Base-by-base conservation (phyloP, 495 filamentous ascomycete species). In the Penicillium samsonianum region DNA sequence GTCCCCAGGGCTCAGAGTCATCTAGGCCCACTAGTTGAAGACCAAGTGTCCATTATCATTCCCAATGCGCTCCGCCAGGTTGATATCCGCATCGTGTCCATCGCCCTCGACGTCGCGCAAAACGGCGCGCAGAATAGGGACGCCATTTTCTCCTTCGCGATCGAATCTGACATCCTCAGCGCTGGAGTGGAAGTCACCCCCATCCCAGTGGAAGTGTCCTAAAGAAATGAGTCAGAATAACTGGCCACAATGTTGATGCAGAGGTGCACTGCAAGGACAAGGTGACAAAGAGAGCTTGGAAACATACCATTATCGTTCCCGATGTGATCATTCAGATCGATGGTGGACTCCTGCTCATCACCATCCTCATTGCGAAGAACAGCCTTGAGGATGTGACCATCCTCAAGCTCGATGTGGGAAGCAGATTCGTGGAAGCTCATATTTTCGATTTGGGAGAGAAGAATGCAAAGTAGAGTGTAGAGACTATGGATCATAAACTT, bases 141-240 rank as follows among this genome's bases (percentile, higher is more conserved):
- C 62, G 0, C 63, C 55, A 12, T 64, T 70, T 9, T 60, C 75
- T 6, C 78, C 78, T 60, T 82, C 79, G 5, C 73, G 19, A 0
- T 53, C 17, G 46, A 82, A 77, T 47, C 17, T 42, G 48, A 81
- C 68, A 4, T 72, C 46, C n/a, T 71, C 45, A 41, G 80, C 77
- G 26, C 61, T 72, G 4, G 64, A 41, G 16, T 67, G 43, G 65
- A 82, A 82, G 63, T 72, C 59, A 7, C 42, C 38, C 10, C 72
- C 78, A 4, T 64, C 77, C 80, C 80, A 82, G 22, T 63, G 53
- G 50, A 82, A 80, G 7, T 23, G 20, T 0, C 80, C 80, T 82
- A 52, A 16, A 2, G 2, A 14, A 10, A 5, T 22, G 40, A 55
- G 62, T 33, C n/a, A 52, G 23, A 47, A 16, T 7, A 12, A 5